These are phyloP conservation scores for Talaromyces atroroseus DNA, from an alignment of 2,329 filamentous ascomycete genomes.

Conservation along the genomic window DNA sequence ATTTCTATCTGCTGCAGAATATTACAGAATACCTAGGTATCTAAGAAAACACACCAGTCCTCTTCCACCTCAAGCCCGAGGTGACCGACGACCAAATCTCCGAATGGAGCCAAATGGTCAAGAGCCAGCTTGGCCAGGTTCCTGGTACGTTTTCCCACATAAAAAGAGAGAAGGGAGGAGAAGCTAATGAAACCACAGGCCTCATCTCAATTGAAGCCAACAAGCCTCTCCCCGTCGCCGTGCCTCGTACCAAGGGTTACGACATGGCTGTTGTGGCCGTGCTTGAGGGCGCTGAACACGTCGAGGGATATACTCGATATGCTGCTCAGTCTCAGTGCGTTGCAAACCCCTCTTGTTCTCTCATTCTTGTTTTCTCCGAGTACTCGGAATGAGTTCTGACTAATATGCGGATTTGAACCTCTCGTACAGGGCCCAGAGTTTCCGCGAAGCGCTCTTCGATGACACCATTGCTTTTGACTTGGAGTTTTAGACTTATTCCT, in stretches of 20 bases:
- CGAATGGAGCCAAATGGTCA: constrained; percentile 25
- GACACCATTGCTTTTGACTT: constrained; percentile 40
- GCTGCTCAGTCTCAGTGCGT: constrained; percentile 43
- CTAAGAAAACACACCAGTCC: constrained; percentile 23
- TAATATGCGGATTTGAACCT: background rate
- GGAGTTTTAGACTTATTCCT: constrained; percentile 26
- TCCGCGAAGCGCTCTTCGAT: constrained; percentile 38
- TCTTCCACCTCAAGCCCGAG: constrained; percentile 40
- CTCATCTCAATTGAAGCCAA: constrained; percentile 33
- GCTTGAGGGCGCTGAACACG: constrained; percentile 39
- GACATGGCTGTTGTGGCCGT: constrained; percentile 44
- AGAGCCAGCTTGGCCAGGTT: constrained; percentile 39
- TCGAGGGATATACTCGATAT: constrained; percentile 41
- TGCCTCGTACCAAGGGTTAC: constrained; percentile 41
- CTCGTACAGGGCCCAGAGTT: constrained; percentile 30
- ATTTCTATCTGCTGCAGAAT: background rate
- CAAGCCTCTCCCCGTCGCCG: constrained; percentile 34
- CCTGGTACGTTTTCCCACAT: constrained; percentile 28
- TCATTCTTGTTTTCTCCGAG: background rate
- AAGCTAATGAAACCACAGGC: constrained; percentile 13
- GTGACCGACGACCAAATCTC: constrained; percentile 30
- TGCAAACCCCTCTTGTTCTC: too few relatives aligned
- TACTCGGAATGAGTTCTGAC: background rate
- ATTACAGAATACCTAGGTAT: background rate
- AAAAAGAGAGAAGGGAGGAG: background rate